Evolutionary conservation across 2,329 filamentous ascomycete species (phyloP), one percentile per base, ranked within the genome.

Genomic region (Paecilomyces sp.): DNA sequence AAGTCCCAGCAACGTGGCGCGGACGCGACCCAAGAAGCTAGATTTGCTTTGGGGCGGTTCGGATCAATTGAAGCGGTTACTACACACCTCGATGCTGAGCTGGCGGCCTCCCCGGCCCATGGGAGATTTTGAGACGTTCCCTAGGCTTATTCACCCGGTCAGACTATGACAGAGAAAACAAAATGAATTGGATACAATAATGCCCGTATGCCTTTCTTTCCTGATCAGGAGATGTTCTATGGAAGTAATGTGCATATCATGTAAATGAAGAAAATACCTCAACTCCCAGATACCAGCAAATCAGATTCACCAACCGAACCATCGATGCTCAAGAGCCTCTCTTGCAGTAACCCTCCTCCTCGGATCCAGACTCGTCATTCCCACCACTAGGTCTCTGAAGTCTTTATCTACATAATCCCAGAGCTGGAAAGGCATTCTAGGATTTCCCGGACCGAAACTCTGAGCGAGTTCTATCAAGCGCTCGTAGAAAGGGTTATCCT

Each of bases 361-460:
- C 7, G 71, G 72, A 55, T 76, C 67, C 25, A 76, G 58, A 57
- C 66, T 70, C 55, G 67, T 72, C 68, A 75, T 70, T 24, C 62
- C 65, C 22, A 57, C 72, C 72, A 56, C 54, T 28, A 74, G 60
- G 58, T 73, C 67, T 61, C 63, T 68, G 5, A 74, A 64, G 18
- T 65, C 68, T 31, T 61, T 65, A 2, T 82, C 77, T 33, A 78
- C 68, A 63, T 69, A 66, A 57, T 72, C 68, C 75, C 75, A 78
- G 56, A 68, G 60, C 51, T 67, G 57, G 57, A 79, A 80, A 33
- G 79, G 79, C 36, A 72, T 67, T 28, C 76, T 71, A 0, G 74
- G 75, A 66, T 77, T 73, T 31, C 71, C 68, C 34, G 69, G 59
- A 56, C 70, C 70, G 60, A 80, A 80, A 2, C 70, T 74, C 22